These are phyloP conservation scores for Ogataea pilisensis DNA, from an alignment of 805 yeast genomes.

Conservation along the genomic window DNA sequence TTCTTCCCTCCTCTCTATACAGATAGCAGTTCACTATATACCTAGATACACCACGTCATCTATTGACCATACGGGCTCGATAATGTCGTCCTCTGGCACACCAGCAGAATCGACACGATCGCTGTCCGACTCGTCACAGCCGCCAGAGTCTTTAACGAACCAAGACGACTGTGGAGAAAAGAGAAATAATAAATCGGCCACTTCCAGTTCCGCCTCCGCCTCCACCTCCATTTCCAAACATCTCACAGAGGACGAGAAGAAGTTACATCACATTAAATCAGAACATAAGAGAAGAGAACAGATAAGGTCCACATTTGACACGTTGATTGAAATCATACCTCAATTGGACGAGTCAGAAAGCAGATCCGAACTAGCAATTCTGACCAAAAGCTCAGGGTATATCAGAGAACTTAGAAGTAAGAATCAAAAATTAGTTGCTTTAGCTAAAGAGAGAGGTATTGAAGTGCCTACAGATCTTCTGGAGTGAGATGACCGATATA, in stretches of 20 bases:
- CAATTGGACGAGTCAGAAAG: constrained; percentile 63
- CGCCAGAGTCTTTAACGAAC: no score
- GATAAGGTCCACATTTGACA: constrained; percentile 77
- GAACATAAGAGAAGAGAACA: constrained; percentile 87
- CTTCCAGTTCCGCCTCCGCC: no score
- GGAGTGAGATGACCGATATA: no score
- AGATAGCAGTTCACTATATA: no score
- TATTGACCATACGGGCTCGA: no score
- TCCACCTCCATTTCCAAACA: constrained; percentile 11
- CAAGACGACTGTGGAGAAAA: background rate
- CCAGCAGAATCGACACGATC: background rate
- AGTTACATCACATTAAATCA: constrained; percentile 37
- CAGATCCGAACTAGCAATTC: constrained; percentile 73
- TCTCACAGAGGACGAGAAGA: constrained; percentile 31
- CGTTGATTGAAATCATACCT: constrained; percentile 72
- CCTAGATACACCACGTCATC: no score
- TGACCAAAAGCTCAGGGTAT: constrained; percentile 53
- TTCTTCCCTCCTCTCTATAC: no score
- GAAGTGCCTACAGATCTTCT: constrained; percentile 36
- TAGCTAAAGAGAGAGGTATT: constrained; percentile 36
- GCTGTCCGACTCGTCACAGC: background rate
- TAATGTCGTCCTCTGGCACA: background rate
- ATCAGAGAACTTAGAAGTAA: constrained; percentile 48
- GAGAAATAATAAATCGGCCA: background rate
- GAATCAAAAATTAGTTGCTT: constrained; percentile 40